A percentile compares a stretch with the other conserved stretches of the same genome.
Evolutionary conservation across 257 asterid genomes (phyloP).

Genomic region (Solanum pinnatisectum): DNA sequence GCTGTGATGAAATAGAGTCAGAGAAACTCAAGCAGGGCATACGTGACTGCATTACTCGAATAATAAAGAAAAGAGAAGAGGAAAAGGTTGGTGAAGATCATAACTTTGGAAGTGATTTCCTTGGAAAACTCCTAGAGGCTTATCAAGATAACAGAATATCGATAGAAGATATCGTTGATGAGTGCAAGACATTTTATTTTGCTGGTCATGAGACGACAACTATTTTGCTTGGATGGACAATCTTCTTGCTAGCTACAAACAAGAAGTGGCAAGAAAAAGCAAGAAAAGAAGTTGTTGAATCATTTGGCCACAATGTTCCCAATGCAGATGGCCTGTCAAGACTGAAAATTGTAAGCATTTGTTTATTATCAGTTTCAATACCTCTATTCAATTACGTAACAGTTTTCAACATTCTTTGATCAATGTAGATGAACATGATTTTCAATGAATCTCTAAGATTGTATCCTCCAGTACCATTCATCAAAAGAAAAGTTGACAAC

Average conservation of each 20-base stretch:
- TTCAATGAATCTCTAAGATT: constrained; percentile 54
- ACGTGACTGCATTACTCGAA: constrained; percentile 21
- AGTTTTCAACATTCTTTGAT: not conserved
- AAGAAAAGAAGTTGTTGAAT: constrained; percentile 37
- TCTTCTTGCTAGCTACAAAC: constrained; percentile 42
- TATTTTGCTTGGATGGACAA: constrained; percentile 50
- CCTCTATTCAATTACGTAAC: not conserved
- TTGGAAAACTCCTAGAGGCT: constrained; percentile 42
- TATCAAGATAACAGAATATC: constrained; percentile 18
- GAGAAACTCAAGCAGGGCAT: constrained; percentile 52
- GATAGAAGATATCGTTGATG: constrained; percentile 55
- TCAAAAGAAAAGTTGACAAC: constrained; percentile 31
- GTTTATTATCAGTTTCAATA: not conserved
- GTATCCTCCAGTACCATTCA: constrained; percentile 56
- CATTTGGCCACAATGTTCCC: constrained; percentile 28
- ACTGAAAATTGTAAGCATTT: constrained; percentile 39
- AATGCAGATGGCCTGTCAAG: constrained; percentile 31
- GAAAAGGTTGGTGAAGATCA: not conserved
- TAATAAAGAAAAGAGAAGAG: constrained; percentile 28
- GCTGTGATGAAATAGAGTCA: constrained; percentile 40
- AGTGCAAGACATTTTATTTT: constrained; percentile 66
- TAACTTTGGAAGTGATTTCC: constrained; percentile 20
- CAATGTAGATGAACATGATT: constrained; percentile 45
- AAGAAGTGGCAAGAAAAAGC: constrained; percentile 68
- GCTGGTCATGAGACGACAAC: constrained; percentile 77